phyloP scores from a whole-genome alignment of 164 flowering plant genomes.

The Vitis cinerea region DNA sequence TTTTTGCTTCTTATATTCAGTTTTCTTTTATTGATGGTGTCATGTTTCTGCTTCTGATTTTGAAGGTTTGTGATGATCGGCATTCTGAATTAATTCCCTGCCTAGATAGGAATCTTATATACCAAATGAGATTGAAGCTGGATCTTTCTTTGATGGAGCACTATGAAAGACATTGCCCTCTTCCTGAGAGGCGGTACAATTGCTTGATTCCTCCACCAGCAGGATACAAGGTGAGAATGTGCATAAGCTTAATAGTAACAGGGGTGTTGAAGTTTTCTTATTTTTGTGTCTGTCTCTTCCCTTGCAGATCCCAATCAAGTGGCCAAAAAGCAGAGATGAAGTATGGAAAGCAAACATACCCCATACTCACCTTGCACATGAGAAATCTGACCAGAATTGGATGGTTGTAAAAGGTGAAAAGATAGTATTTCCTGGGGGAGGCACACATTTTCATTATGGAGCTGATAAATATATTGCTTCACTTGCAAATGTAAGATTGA shows the following conservation, averaged over 20 bases:
- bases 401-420: conserved; percentile 53
- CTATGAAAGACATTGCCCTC: conserved; percentile 53
- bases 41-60: neutral
- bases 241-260: neutral
- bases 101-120: conserved; percentile 39
- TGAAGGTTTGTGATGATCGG: conserved; percentile 45
- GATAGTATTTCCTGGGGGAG: conserved; percentile 49
- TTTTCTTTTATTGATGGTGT: neutral
- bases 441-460: conserved; percentile 57
- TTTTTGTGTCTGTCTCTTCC: neutral
- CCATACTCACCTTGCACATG: conserved; percentile 52
- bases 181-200: conserved; percentile 39
- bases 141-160: conserved; percentile 51
- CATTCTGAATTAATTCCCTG: conserved; percentile 48
- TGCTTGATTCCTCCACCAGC: conserved; percentile 55
- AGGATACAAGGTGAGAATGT: conserved; percentile 37
- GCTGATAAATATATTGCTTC: conserved; percentile 48
- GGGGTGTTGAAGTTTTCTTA: neutral
- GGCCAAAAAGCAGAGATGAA: conserved; percentile 51
- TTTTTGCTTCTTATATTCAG: neutral
- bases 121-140: conserved; percentile 44
- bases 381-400: conserved; percentile 56
- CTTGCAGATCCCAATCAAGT: conserved; percentile 44
- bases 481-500: conserved; percentile 42
- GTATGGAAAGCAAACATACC: conserved; percentile 54